Evolutionary conservation across 2,329 filamentous ascomycete genomes (phyloP).

Genomic region (Aspergillus ibericus): DNA sequence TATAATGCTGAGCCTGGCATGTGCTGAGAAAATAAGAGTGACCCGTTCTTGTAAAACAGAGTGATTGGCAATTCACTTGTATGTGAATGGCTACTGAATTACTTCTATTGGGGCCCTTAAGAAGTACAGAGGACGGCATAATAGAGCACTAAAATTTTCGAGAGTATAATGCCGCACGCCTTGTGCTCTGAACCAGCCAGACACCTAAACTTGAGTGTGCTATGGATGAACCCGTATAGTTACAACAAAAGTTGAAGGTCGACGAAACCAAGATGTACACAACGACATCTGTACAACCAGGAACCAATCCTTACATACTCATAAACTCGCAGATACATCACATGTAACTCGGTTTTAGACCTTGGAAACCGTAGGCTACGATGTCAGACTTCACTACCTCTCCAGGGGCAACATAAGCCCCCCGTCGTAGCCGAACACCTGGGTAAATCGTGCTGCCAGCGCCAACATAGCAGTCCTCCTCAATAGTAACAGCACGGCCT

Average conservation of each 20-base stretch:
- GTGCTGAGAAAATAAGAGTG: too few species aligned
- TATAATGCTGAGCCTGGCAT: too few species aligned
- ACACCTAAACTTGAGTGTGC: background rate
- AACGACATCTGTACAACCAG: background rate
- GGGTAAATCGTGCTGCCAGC: slow-evolving; percentile 60
- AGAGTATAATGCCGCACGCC: background rate
- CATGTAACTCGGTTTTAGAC: slow-evolving; percentile 44
- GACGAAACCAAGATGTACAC: background rate
- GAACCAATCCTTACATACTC: background rate
- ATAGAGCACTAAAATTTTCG: background rate
- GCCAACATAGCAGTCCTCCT: slow-evolving; percentile 68
- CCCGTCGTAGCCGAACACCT: slow-evolving; percentile 44
- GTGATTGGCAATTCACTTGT: too few species aligned
- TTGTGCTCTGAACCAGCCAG: slow-evolving; percentile 17
- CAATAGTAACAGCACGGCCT: slow-evolving; percentile 72
- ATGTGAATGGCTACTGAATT: too few species aligned
- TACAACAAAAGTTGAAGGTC: background rate
- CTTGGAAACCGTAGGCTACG: slow-evolving; percentile 44
- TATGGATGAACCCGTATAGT: background rate
- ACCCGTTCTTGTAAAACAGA: too few species aligned
- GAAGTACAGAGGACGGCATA: background rate
- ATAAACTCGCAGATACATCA: slow-evolving; percentile 19
- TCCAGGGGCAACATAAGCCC: slow-evolving; percentile 47
- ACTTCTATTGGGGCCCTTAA: too few species aligned
- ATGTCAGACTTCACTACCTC: slow-evolving; percentile 47